Evolutionary conservation across 2,329 filamentous ascomycete genomes (phyloP), one percentile per base, ranked within the genome.

Genomic region (Orbilia ellipsospora): DNA sequence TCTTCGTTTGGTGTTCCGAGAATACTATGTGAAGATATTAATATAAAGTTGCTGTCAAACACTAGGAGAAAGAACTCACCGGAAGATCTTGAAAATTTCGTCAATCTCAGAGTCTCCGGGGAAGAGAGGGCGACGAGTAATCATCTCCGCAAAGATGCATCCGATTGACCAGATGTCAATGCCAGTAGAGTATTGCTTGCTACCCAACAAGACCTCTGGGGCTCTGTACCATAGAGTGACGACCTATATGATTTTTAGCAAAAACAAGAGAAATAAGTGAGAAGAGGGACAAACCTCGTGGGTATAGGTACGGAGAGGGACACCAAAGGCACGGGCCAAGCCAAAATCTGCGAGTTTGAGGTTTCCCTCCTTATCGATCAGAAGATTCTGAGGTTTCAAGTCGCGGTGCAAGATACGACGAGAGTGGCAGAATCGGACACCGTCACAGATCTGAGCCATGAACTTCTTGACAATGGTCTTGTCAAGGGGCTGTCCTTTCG

Each of bases 131-230:
- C 96, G 96, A 80, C 92, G 89, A 1, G 93, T 97, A 83, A 92
- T 96, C 94, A 97, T 97, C 83, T 97, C 93, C 8, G 94, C 93
- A 82, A 97, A 96, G 83, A 97, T 97, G 83, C 93, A 95, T 77
- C 93, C 93, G 59, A 94, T 90, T 36, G 92, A 95, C 93, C 93
- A 97, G 92, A 97, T 97, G 81, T 97, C 93, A 50, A 97, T 93
- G 69, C 93, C 93, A 13, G 93, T 97, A 13, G 92, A 95, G 84
- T 97, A 97, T 82, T 96, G 93, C 62, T 93, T 90, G 69, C 93
- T 93, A 81, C 93, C 93, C 1, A 97, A 88, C 18, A 97, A 87
- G 83, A 97, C 96, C 82, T 97, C 93, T 0, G 93, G 93, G 7
- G 93, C 88, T 77, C 94, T 90, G 82, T 97, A 97, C 93, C 93